Evolutionary conservation across 1,284 basidiomycete species (phyloP).

Genomic region (Omphalotus olearius): DNA sequence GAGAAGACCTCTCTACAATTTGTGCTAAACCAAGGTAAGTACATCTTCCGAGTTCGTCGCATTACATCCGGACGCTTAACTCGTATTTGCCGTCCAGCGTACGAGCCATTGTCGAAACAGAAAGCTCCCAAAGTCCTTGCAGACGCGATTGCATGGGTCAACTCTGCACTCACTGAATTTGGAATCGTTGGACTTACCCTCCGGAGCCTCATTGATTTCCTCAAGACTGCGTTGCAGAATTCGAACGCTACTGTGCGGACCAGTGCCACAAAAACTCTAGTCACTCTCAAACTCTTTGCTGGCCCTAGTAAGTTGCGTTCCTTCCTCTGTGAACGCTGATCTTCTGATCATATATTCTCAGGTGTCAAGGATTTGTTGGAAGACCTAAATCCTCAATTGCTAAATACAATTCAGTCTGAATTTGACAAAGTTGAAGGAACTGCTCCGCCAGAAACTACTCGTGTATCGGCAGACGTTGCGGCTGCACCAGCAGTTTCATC

Average conservation of each 20-base stretch:
- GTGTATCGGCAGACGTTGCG: conserved; percentile 72
- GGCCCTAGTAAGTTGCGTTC: conserved; percentile 66
- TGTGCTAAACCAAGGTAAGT: conserved; percentile 82
- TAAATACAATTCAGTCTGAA: conserved; percentile 88
- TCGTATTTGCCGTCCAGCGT: conserved; percentile 49
- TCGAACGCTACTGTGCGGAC: conserved; percentile 94
- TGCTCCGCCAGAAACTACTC: conserved; percentile 75
- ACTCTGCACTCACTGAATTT: conserved; percentile 87
- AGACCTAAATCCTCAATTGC: conserved; percentile 91
- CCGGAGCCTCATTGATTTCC: conserved; percentile 83
- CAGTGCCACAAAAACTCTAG: conserved; percentile 92
- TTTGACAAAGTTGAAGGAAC: conserved; percentile 92
- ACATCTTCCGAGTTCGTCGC: conserved; percentile 19
- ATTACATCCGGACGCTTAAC: conserved; percentile 3
- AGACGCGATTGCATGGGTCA: conserved; percentile 89
- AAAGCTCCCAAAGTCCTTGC: conserved; percentile 98
- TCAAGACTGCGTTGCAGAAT: conserved; percentile 86
- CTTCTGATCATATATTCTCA: conserved; percentile 21
- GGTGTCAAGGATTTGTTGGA: conserved; percentile 91
- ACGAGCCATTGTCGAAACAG: conserved; percentile 88
- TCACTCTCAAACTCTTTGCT: conserved; percentile 90
- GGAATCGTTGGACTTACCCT: conserved; percentile 87
- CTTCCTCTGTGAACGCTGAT: background rate
- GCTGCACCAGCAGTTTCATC: conserved; percentile 37
- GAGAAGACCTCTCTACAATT: conserved; percentile 96